Percentiles rank a stretch among this genome's conserved stretches.
Conservation (phyloP, 148 eudicot species). For the Pharnaceum exiguum region DNA sequence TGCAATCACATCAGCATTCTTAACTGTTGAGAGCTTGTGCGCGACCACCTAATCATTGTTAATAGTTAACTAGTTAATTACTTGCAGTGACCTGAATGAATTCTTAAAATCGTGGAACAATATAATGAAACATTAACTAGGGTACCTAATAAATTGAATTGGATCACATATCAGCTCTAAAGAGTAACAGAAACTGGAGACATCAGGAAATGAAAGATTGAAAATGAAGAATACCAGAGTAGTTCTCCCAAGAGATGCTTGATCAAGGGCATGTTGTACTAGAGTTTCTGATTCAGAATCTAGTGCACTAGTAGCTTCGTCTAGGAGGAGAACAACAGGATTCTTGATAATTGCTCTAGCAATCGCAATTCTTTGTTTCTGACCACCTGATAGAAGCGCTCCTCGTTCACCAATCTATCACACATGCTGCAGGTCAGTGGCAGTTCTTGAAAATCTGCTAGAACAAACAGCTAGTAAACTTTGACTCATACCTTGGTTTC, state of each 20-base stretch:
- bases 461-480: background rate
- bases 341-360: slow-evolving; percentile 87
- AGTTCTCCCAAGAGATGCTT: slow-evolving; percentile 86
- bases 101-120: too few species aligned
- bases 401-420: slow-evolving; percentile 87
- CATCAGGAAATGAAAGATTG: too few species aligned
- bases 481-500: slow-evolving; percentile 74
- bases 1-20: slow-evolving; percentile 80
- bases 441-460: background rate
- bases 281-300: slow-evolving; percentile 81
- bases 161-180: too few species aligned
- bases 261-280: slow-evolving; percentile 81
- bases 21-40: slow-evolving; percentile 85
- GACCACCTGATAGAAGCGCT: slow-evolving; percentile 85
- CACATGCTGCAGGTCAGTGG: background rate
- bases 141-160: too few species aligned
- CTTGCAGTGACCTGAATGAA: too few species aligned
- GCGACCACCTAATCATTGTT: slow-evolving; percentile 62
- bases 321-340: slow-evolving; percentile 81
- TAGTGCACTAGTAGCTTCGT: slow-evolving; percentile 95
- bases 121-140: too few species aligned
- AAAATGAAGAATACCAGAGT: slow-evolving; percentile 65
- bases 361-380: slow-evolving; percentile 89
- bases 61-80: background rate
- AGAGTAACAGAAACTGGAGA: background rate